Evolutionary conservation across 2,329 filamentous ascomycete species (phyloP).

Genomic region (Emergomyces africanus): DNA sequence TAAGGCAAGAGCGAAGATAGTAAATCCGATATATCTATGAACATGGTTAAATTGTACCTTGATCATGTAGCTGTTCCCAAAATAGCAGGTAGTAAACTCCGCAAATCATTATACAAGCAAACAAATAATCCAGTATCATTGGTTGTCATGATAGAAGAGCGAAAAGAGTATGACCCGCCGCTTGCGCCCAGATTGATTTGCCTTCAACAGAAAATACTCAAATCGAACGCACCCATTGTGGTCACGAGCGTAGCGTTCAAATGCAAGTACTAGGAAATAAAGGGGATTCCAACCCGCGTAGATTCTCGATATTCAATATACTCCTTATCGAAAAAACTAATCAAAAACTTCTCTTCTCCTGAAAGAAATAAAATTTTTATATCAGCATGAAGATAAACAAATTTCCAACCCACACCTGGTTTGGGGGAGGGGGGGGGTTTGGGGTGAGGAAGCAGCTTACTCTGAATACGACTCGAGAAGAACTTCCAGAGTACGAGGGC

Average conservation of each 20-base stretch:
- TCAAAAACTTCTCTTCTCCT: constrained; percentile 67
- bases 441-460: constrained; percentile 44
- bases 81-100: neutral
- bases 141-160: neutral
- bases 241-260: neutral
- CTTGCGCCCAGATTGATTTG: too few species aligned
- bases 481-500: constrained; percentile 69
- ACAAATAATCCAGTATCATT: neutral
- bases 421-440: neutral
- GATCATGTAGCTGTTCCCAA: neutral
- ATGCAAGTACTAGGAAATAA: constrained; percentile 39
- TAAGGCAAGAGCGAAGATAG: neutral
- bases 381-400: constrained; percentile 6
- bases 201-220: neutral
- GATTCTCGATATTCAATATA: constrained; percentile 61
- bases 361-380: neutral
- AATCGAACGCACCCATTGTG: neutral
- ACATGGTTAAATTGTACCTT: neutral
- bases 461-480: constrained; percentile 57
- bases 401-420: neutral
- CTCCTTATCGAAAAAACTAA: constrained; percentile 72
- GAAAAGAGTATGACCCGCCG: neutral
- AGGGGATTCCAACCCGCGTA: constrained; percentile 70
- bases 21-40: neutral
- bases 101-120: neutral